Conservation (phyloP, 768 basidiomycete genomes). For the Podaxis sp. region DNA sequence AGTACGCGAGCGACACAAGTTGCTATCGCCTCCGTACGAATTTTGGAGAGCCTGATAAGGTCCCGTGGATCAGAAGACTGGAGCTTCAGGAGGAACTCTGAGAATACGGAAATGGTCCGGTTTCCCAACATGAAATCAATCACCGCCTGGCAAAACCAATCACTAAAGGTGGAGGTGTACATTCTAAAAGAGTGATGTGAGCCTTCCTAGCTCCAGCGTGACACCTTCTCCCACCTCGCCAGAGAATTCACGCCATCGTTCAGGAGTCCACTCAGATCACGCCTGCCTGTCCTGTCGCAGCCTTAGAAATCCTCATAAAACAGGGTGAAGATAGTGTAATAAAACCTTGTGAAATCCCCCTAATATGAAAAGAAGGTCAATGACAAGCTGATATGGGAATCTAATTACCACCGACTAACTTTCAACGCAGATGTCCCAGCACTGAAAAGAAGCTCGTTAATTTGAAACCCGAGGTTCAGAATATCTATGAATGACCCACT, state of each 20-base stretch:
- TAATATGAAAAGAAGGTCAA: constrained; percentile 25
- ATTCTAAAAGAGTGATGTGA: constrained; percentile 45
- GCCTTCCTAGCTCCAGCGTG: neutral
- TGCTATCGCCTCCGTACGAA: constrained; percentile 91
- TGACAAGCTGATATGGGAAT: constrained; percentile 12
- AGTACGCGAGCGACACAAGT: constrained; percentile 80
- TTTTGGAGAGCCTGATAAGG: constrained; percentile 82
- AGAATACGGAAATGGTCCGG: constrained; percentile 84
- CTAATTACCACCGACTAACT: constrained; percentile 39
- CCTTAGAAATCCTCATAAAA: constrained; percentile 9
- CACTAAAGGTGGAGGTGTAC: constrained; percentile 87
- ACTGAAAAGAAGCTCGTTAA: constrained; percentile 36
- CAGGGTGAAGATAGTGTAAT: neutral
- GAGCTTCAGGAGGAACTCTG: constrained; percentile 88
- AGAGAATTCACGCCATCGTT: constrained; percentile 97
- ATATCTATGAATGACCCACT: constrained; percentile 47
- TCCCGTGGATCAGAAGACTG: constrained; percentile 92
- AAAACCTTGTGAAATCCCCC: constrained; percentile 86
- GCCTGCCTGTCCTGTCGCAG: constrained; percentile 80
- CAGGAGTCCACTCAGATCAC: constrained; percentile 87
- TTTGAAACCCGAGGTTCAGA: neutral
- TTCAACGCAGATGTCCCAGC: constrained; percentile 97
- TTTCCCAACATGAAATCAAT: constrained; percentile 92
- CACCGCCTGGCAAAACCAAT: constrained; percentile 97
- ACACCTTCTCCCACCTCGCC: constrained; percentile 50